These are phyloP conservation scores for Samsoniella hepiali DNA, from an alignment of 2,329 filamentous ascomycete species.

Conservation along the genomic window DNA sequence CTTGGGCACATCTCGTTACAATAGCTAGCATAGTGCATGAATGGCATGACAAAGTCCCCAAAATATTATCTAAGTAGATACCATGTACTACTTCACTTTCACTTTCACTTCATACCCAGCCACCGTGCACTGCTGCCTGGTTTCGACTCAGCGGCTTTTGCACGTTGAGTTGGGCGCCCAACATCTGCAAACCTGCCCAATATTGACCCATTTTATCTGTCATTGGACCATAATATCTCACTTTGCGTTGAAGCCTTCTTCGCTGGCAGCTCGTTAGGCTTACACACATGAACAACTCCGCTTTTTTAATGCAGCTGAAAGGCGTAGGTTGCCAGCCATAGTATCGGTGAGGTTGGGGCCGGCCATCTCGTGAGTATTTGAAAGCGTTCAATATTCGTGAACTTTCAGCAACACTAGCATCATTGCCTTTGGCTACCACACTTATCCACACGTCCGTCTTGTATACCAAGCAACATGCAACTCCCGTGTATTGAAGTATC, in stretches of 20 bases:
- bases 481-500: constrained; percentile 62
- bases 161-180: not conserved
- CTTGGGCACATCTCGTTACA: not conserved
- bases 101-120: not conserved
- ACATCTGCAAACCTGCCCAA: constrained; percentile 16
- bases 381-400: not conserved
- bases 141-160: not conserved
- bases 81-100: not conserved
- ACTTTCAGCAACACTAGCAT: not conserved
- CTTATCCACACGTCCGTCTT: not conserved
- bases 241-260: not conserved
- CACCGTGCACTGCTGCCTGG: not conserved
- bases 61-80: not conserved
- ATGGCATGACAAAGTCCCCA: not conserved
- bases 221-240: constrained; percentile 14
- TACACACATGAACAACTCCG: constrained; percentile 14
- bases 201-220: constrained; percentile 11
- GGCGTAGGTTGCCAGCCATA: not conserved
- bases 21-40: constrained; percentile 8
- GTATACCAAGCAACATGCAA: constrained; percentile 31
- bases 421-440: not conserved
- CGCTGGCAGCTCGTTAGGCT: constrained; percentile 7
- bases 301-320: constrained; percentile 14
- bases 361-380: not conserved
- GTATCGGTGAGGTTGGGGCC: constrained; percentile 2